Percentiles rank a stretch among this genome's conserved stretches.
Evolutionary conservation across 345 rosid genomes (phyloP).

Genomic region (Syzygium aromaticum): DNA sequence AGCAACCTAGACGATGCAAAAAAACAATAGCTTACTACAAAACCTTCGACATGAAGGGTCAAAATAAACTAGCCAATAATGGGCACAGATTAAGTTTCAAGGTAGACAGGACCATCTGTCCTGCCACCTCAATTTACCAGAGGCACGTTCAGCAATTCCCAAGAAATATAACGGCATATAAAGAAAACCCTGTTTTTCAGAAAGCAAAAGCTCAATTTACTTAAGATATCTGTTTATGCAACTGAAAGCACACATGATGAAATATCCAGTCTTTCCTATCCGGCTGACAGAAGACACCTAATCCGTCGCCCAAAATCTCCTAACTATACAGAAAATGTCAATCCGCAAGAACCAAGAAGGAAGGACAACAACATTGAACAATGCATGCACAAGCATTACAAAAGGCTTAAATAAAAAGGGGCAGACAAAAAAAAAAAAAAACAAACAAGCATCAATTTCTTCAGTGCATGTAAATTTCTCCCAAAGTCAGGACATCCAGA

Average conservation of each 20-base stretch:
- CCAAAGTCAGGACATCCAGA: background rate
- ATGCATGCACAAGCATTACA: background rate
- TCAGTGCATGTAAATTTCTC: background rate
- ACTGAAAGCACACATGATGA: background rate
- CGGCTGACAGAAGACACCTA: background rate
- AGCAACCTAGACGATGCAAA: background rate
- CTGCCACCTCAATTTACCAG: background rate
- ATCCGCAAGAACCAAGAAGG: background rate
- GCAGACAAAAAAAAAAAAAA: background rate
- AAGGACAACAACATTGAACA: background rate
- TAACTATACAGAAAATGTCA: background rate
- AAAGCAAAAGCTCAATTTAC: background rate
- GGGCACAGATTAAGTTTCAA: background rate
- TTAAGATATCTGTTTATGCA: background rate
- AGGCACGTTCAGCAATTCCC: background rate
- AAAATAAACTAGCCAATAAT: background rate
- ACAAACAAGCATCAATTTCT: background rate
- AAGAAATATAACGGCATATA: background rate
- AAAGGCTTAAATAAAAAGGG: background rate
- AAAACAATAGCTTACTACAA: background rate
- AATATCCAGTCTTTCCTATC: background rate
- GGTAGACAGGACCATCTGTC: background rate
- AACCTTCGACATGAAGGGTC: background rate
- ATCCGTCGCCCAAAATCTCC: background rate
- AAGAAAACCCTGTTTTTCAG: background rate